Base-by-base conservation (phyloP, 352 stramenopile genomes). In the Phytopythium chamaehyphon region DNA sequence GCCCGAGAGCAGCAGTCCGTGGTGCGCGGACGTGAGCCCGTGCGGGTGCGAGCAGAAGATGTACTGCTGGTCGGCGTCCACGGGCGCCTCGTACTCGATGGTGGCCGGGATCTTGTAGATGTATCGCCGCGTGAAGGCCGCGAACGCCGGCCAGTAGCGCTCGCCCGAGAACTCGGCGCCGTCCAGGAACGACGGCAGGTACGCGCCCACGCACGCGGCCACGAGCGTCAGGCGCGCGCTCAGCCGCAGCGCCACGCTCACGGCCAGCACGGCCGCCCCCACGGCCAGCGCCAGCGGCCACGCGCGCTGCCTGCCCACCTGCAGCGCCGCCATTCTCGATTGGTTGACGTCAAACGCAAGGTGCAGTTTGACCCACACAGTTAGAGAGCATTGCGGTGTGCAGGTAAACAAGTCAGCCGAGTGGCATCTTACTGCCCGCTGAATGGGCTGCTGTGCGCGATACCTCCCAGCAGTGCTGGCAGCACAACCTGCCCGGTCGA, bases 21-120 rank as follows among this genome's bases (percentile, higher is more conserved):
- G 79, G 51, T 92, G 79, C 33, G 55, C 70, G 10, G 83, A 94
- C 38, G 88, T 43, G 11, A 91, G 48, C 14, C 81, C 83, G 47
- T 94, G 83, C 36, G 83, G 83, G 46, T 94, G 83, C 3, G 74
- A 87, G 50, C 68, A 86, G 46, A 90, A 88, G 24, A 94, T 82
- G 51, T 92, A 84, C 54, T 90, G 81, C 63, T 76, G 79, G 24
- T 46, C 53, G 6, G 75, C 67, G 33, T 86, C 68, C 40, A 92
- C 55, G 9, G 65, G 63, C 45, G 80, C 68, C 46, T 94, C 79
- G 59, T 83, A 88, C 55, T 91, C 77, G 35, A 91, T 57, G 44
- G 76, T 86, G 50, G 66, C 73, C 0, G 66, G 59, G 46, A 88
- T 71, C 21, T 62, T 49, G 5, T 63, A 44, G 53, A 85, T 63